Conservation (phyloP, 805 yeast genomes). For the Vanderwaltozyma verrucispora region DNA sequence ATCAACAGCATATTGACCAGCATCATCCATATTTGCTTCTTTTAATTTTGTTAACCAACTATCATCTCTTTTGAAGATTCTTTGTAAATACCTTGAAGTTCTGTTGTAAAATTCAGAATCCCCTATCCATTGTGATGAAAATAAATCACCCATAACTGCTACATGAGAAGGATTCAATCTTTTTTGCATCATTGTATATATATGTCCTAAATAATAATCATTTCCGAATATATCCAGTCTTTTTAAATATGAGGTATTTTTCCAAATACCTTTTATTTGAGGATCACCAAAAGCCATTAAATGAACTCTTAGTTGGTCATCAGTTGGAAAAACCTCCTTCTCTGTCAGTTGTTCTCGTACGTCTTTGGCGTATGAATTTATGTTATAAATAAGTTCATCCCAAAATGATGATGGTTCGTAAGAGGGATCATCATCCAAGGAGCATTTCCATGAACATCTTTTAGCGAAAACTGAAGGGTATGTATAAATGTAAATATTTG, state of each 20-base stretch:
- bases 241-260: slow-evolving; percentile 56
- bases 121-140: slow-evolving; percentile 90
- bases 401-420: slow-evolving; percentile 1
- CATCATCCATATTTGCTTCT: slow-evolving; percentile 20
- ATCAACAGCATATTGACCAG: slow-evolving; percentile 19
- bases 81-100: slow-evolving; percentile 60
- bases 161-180: slow-evolving; percentile 68
- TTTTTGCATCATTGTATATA: slow-evolving; percentile 52
- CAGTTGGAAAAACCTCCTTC: not conserved
- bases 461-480: slow-evolving; percentile 55
- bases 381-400: not conserved
- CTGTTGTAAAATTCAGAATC: slow-evolving; percentile 80
- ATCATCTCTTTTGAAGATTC: slow-evolving; percentile 55
- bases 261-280: slow-evolving; percentile 86
- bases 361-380: not conserved
- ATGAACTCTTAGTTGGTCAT: slow-evolving; percentile 28
- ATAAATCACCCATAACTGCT: slow-evolving; percentile 85
- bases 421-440: not conserved
- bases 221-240: slow-evolving; percentile 81
- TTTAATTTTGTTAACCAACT: slow-evolving; percentile 43
- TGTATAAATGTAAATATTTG: slow-evolving; percentile 60
- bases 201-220: slow-evolving; percentile 81
- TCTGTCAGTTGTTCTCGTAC: slow-evolving; percentile 5
- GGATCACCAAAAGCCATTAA: slow-evolving; percentile 91
- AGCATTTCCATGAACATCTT: slow-evolving; percentile 50